A percentile compares a stretch with the other conserved stretches of the same genome.
These are phyloP conservation scores for Vitis rupestris DNA, from an alignment of 164 flowering plant species.

Conservation along the genomic window DNA sequence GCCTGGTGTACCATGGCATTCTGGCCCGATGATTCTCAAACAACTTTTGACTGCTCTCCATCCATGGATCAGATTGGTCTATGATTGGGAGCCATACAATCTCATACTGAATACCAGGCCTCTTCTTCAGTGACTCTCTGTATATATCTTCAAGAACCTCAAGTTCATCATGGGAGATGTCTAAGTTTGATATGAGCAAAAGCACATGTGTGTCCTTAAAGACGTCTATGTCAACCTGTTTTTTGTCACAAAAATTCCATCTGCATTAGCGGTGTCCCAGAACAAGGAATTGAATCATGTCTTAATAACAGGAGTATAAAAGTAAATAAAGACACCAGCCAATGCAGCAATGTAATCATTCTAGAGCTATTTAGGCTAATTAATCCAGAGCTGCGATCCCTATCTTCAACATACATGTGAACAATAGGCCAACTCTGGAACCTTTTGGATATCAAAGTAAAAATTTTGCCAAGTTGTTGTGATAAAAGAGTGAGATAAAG, in stretches of 20 bases:
- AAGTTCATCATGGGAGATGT: slow-evolving; percentile 20
- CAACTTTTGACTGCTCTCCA: neutral
- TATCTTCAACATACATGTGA: too few relatives aligned
- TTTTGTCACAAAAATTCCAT: neutral
- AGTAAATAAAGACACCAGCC: too few relatives aligned
- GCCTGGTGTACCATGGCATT: slow-evolving; percentile 22
- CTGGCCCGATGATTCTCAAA: slow-evolving; percentile 6
- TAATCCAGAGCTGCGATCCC: too few relatives aligned
- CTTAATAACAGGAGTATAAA: too few relatives aligned
- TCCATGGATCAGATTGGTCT: slow-evolving; percentile 5
- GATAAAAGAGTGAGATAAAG: too few relatives aligned
- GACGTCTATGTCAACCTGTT: slow-evolving; percentile 21
- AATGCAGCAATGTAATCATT: too few relatives aligned
- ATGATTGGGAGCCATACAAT: slow-evolving; percentile 24
- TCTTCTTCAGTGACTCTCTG: slow-evolving; percentile 7
- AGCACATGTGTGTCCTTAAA: slow-evolving; percentile 19
- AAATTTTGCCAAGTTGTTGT: too few relatives aligned
- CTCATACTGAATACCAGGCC: slow-evolving; percentile 18
- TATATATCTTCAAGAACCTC: slow-evolving; percentile 22
- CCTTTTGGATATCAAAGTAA: neutral
- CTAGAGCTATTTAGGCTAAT: too few relatives aligned
- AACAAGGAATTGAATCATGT: neutral
- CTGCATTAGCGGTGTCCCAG: neutral
- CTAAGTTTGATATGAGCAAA: slow-evolving; percentile 23
- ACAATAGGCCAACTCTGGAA: too few relatives aligned